A percentile compares a stretch with the other conserved stretches of the same genome.
Conservation (phyloP, 228 moss, liverwort and hornwort species). For the Sphagnum fallax region DNA sequence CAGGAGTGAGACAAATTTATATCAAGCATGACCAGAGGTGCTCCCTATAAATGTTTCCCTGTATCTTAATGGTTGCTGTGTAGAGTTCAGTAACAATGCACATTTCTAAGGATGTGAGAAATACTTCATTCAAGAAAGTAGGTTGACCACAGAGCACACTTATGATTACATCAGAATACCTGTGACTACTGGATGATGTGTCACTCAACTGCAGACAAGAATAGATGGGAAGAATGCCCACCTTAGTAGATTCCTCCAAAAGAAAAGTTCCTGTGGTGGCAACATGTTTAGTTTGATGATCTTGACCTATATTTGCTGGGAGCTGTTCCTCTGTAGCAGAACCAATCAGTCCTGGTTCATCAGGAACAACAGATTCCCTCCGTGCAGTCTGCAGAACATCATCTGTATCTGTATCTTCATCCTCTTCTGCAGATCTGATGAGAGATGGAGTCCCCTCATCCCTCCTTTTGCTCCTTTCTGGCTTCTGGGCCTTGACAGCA, state of each 20-base stretch:
- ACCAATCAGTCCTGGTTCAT: slow-evolving; percentile 38
- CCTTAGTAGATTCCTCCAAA: slow-evolving; percentile 55
- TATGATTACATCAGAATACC: background rate
- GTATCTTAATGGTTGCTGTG: background rate
- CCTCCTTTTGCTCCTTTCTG: slow-evolving; percentile 31
- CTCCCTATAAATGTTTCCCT: no score
- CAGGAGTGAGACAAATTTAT: background rate
- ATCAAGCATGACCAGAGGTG: background rate
- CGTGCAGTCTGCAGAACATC: slow-evolving; percentile 21
- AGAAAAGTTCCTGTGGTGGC: slow-evolving; percentile 7
- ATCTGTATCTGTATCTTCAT: slow-evolving; percentile 25
- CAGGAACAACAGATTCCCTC: slow-evolving; percentile 17
- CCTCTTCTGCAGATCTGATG: slow-evolving; percentile 38
- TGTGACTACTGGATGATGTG: background rate
- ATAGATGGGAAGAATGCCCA: slow-evolving; percentile 6
- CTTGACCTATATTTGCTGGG: slow-evolving; percentile 29
- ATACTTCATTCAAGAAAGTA: background rate
- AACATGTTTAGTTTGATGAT: slow-evolving; percentile 17
- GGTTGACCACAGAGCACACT: background rate
- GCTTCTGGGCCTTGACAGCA: slow-evolving; percentile 28
- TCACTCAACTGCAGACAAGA: background rate
- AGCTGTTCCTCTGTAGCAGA: slow-evolving; percentile 91
- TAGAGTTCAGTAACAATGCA: background rate
- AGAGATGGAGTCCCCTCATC: slow-evolving; percentile 55
- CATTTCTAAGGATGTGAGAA: background rate